Base-by-base conservation (phyloP, 2,329 filamentous ascomycete species). In the Neurospora sp. region DNA sequence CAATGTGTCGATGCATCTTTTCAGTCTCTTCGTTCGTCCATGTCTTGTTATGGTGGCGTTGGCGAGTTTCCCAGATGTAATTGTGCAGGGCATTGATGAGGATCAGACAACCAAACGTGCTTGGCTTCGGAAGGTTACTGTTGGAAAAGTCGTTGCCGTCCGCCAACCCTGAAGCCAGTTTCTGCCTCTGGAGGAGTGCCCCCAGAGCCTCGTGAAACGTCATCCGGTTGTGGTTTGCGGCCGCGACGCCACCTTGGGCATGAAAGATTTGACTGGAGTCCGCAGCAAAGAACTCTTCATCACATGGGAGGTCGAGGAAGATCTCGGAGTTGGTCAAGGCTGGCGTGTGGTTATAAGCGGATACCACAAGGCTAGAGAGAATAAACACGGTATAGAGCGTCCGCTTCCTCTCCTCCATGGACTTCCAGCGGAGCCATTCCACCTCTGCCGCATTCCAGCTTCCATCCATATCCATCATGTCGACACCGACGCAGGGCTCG, bases 51-150 rank as follows among this genome's bases (percentile, higher is more conserved):
- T 94, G 90, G 75, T 97, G 94, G 68, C 93, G 86, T 80, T 97
- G 94, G 33, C 95, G 87, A 0, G 94, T 97, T 80, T 98, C 95
- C 96, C 96, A 98, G 65, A 98, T 97, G 79, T 97, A 97, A 75
- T 97, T 97, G 81, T 98, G 96, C 33, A 98, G 84, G 3, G 96
- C 94, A 77, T 97, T 95, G 78, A 98, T 97, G 72, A 99, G 82
- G 6, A 97, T 87, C 38, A 97, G 84, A 78, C 93, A 97, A 8
- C 95, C 96, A 78, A 97, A 97, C 0, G 93, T 94, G 80, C 95
- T 97, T 0, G 93, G 93, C 74, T 87, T 88, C 28, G 52, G 52
- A 66, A 96, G 83, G 40, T 92, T 89, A 68, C 84, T 88, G 73
- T 86, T 83, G 1, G 86, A 81, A 1, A 85, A 76, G 8, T 89